These are phyloP conservation scores for Ceratocystis albifundus DNA, from an alignment of 2,329 filamentous ascomycete species.

Conservation along the genomic window DNA sequence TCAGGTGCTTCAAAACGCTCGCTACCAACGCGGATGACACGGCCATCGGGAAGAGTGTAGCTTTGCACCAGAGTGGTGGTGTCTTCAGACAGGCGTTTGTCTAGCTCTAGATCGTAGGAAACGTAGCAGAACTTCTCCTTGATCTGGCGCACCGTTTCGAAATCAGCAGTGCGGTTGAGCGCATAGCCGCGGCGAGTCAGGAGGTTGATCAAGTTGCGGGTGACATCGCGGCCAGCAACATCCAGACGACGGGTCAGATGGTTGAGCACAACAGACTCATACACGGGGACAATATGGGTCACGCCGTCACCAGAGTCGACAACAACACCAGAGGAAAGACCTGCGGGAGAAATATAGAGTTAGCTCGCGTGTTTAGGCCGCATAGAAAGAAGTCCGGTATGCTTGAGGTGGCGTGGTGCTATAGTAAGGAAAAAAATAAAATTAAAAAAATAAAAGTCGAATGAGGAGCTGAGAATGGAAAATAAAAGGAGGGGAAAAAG, in stretches of 20 bases:
- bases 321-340: conserved; percentile 86
- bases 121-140: conserved; percentile 99
- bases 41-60: conserved; percentile 92
- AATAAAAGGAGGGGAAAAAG: background rate
- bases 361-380: background rate
- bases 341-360: conserved; percentile 32
- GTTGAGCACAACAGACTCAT: conserved; percentile 95
- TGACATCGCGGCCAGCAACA: conserved; percentile 92
- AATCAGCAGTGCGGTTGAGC: conserved; percentile 94
- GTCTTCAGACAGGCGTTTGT: conserved; percentile 91
- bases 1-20: conserved; percentile 97
- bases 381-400: background rate
- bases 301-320: conserved; percentile 97
- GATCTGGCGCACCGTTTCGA: conserved; percentile 97
- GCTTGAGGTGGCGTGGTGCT: too few species aligned
- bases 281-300: conserved; percentile 96
- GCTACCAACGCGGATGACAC: conserved; percentile 89
- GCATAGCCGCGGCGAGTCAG: conserved; percentile 89
- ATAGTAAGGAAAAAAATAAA: background rate
- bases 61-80: conserved; percentile 95
- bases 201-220: conserved; percentile 93
- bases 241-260: conserved; percentile 90
- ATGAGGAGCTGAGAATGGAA: background rate
- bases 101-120: conserved; percentile 91
- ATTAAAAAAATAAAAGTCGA: too few species aligned